phyloP scores from a whole-genome alignment of 2,329 filamentous ascomycete species.

The Verticillium isaacii region DNA sequence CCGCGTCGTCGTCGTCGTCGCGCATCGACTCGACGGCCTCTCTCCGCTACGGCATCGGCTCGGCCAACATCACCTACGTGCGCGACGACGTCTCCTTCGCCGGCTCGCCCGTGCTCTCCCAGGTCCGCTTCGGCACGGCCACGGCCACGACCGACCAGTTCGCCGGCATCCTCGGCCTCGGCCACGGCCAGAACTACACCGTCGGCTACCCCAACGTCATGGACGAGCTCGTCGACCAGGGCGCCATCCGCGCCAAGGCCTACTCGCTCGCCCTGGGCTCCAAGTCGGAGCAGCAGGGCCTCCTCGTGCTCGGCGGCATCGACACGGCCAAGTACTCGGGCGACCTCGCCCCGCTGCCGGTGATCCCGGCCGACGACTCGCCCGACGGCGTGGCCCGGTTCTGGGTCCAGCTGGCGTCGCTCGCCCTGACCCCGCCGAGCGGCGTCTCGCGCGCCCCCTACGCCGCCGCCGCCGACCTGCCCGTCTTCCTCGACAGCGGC shows the following conservation, averaged over 20 bases:
- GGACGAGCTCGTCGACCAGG: slow-evolving; percentile 44
- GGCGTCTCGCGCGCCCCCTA: slow-evolving; percentile 19
- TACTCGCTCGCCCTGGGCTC: slow-evolving; percentile 64
- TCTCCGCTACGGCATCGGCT: slow-evolving; percentile 46
- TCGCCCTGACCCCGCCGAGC: slow-evolving; percentile 35
- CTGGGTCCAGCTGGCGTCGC: slow-evolving; percentile 44
- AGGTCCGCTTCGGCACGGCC: slow-evolving; percentile 65
- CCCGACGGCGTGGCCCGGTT: slow-evolving; percentile 50
- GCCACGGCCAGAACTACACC: slow-evolving; percentile 51
- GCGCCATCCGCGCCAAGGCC: slow-evolving; percentile 53
- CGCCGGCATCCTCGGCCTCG: slow-evolving; percentile 67
- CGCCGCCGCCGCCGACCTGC: slow-evolving; percentile 28
- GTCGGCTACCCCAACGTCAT: slow-evolving; percentile 46
- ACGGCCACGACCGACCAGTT: slow-evolving; percentile 41
- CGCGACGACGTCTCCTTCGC: slow-evolving; percentile 39
- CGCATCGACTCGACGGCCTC: slow-evolving; percentile 29
- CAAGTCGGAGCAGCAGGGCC: slow-evolving; percentile 54
- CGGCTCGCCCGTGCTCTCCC: slow-evolving; percentile 34
- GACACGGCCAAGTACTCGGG: slow-evolving; percentile 62
- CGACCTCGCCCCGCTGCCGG: slow-evolving; percentile 53
- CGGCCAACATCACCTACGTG: slow-evolving; percentile 45
- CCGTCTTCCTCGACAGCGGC: slow-evolving; percentile 67
- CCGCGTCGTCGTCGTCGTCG: slow-evolving; percentile 32
- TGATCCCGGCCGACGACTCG: slow-evolving; percentile 49
- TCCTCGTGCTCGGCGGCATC: slow-evolving; percentile 63